Conservation (phyloP, 345 rosid genomes). For the Eucalyptus urophylla region DNA sequence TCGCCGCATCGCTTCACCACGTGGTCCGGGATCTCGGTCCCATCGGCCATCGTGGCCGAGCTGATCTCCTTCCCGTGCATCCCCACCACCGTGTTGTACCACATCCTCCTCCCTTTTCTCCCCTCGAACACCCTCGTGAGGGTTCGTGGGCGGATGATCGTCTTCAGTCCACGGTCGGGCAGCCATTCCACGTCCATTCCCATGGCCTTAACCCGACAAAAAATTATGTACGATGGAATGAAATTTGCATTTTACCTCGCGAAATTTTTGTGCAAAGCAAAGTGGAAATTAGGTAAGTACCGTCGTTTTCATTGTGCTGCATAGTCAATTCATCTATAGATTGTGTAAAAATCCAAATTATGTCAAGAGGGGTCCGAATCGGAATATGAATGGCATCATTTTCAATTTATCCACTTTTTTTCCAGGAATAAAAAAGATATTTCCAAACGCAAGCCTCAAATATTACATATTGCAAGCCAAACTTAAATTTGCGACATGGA, state of each 20-base stretch:
- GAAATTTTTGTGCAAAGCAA: neutral
- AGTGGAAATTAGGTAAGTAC: neutral
- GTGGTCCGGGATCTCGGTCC: constrained; percentile 30
- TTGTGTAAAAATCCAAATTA: neutral
- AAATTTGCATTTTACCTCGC: neutral
- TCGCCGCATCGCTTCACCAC: constrained; percentile 40
- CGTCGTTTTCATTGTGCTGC: neutral
- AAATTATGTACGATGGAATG: neutral
- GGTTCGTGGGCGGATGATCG: constrained; percentile 15
- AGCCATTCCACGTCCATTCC: constrained; percentile 68
- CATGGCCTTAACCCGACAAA: constrained; percentile 20
- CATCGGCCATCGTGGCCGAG: constrained; percentile 50
- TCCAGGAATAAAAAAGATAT: too few species aligned
- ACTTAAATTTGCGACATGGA: neutral
- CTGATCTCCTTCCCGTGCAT: constrained; percentile 55
- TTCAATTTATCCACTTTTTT: neutral
- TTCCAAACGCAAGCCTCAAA: neutral
- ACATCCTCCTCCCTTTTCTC: constrained; percentile 58
- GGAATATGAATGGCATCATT: neutral
- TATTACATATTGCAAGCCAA: neutral
- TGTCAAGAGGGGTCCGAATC: neutral
- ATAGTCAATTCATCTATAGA: neutral
- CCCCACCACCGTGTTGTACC: constrained; percentile 59
- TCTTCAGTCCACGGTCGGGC: constrained; percentile 29
- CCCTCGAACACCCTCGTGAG: constrained; percentile 52